Evolutionary conservation across 176 grass and related monocot genomes (phyloP), one percentile per base, ranked within the genome.

Genomic region (Bothriochloa decipiens): DNA sequence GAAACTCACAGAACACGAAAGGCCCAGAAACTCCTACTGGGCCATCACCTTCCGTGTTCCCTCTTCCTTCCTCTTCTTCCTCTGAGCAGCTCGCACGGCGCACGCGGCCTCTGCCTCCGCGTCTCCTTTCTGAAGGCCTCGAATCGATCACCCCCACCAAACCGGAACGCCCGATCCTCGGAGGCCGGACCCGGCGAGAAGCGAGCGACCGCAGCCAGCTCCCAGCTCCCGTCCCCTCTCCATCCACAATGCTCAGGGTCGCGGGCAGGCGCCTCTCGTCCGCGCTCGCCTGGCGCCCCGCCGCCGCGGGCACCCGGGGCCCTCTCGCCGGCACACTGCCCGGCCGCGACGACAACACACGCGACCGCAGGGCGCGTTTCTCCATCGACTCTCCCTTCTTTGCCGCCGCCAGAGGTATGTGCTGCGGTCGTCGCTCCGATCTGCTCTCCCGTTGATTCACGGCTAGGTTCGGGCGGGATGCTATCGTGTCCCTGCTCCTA

Each of bases 191-290:
- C 74, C 84, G 39, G 79, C 65, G 74, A 82, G 17, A 37, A 72
- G 20, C 45, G 57, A 84, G 22, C 46, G 43, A 40, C 25, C 60
- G 46, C 27, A 15, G 41, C 42, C 63, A n/a, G 6, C 29, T 32
- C 29, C 29, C 29, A 32, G 29, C 28, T 25, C 58, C 5, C 9
- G 58, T 61, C 65, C 3, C n/a, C 32, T 47, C 6, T 25, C 33
- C 52, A 10, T 13, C 29, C 28, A 74, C 42, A 68, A 92, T 92
- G 90, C 79, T 92, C 40, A 92, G 90, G 83, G 49, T 92, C 41
- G 90, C 86, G 53, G 74, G 86, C 47, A 85, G 90, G 52, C 84
- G 84, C 46, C 71, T 90, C 75, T 87, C 80, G 41, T 87, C 40
- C 40, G 40, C 40, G 0, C 40, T 42, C 40, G 40, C 84, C 11